Base-by-base conservation (phyloP, 306 rosid genomes). In the Pueraria montana region DNA sequence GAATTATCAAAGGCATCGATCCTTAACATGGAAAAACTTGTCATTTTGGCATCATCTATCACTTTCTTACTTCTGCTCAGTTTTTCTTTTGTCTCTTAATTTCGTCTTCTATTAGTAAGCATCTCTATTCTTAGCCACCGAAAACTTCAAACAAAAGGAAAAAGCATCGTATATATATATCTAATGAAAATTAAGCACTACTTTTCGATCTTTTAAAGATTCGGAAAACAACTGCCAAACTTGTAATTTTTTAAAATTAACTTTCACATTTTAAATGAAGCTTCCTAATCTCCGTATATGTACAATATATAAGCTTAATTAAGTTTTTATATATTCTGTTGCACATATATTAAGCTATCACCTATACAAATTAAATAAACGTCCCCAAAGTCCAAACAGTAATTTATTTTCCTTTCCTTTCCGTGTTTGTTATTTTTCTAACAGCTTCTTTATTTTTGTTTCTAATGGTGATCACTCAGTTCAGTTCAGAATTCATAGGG, bases 1-100 rank as follows among this genome's bases (percentile, higher is more conserved):
- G 30, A 38, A 20, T 66, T 79, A 38, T 21, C 6, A 18, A 18
- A 18, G 18, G 66, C n/a, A 65, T 78, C 52, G 56, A 32, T 49
- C n/a, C 32, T 68, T 68, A 21, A 78, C 73, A 23, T 21, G 55
- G 55, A 66, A 66, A 65, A 67, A 42, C 76, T 13, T 66, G 56
- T 20, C 18, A 36, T 13, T 50, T 21, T 66, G 76, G 68, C 16
- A 64, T 45, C 67, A 65, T 32, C 50, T 13, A 32, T 13, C 38
- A 4, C 8, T 45, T 16, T 77, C 23, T 61, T 30, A 20, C 23
- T 16, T 77, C 8, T 53, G 49, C 18, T 24, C 1, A 21, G 56
- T 40, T 59, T 13, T 40, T 58, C 36, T 13, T 75, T 21, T 14
- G n/a, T 11, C 6, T 78, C 34, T 8, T 34, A 26, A 5, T 46